phyloP scores from a whole-genome alignment of 75 land plant species.

The Selaginella moellendorffii region DNA sequence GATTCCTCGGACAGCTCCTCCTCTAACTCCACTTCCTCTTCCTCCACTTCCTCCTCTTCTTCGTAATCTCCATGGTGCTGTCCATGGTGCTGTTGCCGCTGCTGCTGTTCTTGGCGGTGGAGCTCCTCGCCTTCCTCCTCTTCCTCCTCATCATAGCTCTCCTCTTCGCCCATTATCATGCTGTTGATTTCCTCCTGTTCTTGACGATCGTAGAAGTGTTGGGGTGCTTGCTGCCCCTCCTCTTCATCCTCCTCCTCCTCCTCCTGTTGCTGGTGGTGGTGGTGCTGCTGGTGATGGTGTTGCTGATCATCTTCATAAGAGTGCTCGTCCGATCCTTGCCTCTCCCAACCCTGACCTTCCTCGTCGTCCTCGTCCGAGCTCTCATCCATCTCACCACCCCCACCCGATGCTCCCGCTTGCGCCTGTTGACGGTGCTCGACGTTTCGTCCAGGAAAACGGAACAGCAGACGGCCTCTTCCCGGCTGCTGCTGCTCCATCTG shows the following conservation, averaged over 20 bases:
- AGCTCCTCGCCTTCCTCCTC: constrained; percentile 9
- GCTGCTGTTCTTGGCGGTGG: constrained; percentile 2
- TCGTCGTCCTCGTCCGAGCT: neutral
- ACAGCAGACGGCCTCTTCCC: no score
- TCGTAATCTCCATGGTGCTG: constrained; percentile 12
- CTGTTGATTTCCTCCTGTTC: constrained; percentile 8
- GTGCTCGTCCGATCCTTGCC: no score
- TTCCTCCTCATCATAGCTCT: constrained; percentile 11
- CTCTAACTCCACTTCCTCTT: constrained; percentile 14
- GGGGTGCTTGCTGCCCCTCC: constrained; percentile 11
- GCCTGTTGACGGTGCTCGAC: neutral
- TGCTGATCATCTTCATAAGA: no score
- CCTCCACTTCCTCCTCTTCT: constrained; percentile 16
- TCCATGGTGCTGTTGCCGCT: no score
- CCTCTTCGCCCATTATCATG: constrained; percentile 10
- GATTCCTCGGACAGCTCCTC: constrained; percentile 10
- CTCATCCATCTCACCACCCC: neutral
- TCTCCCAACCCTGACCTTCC: no score
- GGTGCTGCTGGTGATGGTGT: neutral
- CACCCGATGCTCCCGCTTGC: neutral
- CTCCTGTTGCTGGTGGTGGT: constrained; percentile 3
- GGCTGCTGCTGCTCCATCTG: neutral
- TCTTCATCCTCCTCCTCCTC: constrained; percentile 16
- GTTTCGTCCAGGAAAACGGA: no score
- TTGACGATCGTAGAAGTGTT: neutral